phyloP scores from a whole-genome alignment of 2,329 filamentous ascomycete genomes.

The Colletotrichum musae region DNA sequence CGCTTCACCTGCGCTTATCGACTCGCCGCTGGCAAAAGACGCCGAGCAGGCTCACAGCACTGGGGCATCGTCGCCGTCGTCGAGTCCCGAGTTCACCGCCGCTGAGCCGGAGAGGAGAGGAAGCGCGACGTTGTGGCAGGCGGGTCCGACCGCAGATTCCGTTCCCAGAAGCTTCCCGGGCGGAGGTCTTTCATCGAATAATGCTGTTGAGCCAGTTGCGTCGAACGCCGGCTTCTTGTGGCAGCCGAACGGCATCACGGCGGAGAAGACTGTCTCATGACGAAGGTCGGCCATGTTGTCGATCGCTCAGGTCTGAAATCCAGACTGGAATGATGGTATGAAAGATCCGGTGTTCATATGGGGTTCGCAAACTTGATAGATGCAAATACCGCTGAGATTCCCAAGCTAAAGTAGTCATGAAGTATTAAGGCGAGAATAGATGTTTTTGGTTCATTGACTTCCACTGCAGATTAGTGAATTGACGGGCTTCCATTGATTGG shows the following conservation, averaged over 20 bases:
- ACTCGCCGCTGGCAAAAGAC: conserved; percentile 5
- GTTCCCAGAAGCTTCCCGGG: conserved; percentile 30
- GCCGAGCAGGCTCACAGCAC: background rate
- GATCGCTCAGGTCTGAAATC: background rate
- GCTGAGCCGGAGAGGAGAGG: conserved; percentile 24
- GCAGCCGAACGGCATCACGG: conserved; percentile 22
- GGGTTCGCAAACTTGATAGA: conserved; percentile 10
- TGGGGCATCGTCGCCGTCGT: conserved; percentile 6
- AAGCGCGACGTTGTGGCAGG: conserved; percentile 33
- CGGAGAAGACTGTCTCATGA: conserved; percentile 19
- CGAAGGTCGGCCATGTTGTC: background rate
- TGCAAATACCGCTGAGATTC: conserved; percentile 2
- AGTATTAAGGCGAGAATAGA: background rate
- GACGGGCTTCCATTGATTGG: too few species aligned
- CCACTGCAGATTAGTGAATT: too few species aligned
- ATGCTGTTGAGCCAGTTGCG: background rate
- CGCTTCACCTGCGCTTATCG: conserved; percentile 20
- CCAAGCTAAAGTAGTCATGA: background rate
- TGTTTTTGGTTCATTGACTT: background rate
- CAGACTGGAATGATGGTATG: background rate
- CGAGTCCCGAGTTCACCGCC: conserved; percentile 34
- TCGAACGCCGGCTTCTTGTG: conserved; percentile 14
- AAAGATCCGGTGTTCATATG: conserved; percentile 12
- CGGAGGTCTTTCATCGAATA: conserved; percentile 8
- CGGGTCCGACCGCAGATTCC: background rate